A percentile compares a stretch with the other conserved stretches of the same genome.
Evolutionary conservation across 2,329 filamentous ascomycete genomes (phyloP).

Genomic region (Teratosphaeria gauchensis): DNA sequence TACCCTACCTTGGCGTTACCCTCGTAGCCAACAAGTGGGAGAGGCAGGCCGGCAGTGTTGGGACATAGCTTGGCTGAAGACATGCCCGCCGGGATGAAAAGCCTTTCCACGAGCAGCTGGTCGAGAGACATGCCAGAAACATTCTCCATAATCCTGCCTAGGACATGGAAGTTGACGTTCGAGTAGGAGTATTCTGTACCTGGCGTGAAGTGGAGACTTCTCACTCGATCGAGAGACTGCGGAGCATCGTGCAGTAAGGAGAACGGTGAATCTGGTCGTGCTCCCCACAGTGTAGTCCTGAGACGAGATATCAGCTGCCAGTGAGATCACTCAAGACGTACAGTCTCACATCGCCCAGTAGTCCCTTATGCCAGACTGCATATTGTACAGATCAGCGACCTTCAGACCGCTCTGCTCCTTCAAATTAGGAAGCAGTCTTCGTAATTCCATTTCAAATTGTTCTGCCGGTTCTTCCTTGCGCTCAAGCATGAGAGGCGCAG

Average conservation of each 20-base stretch:
- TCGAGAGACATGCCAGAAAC: conserved; percentile 28
- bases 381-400: conserved; percentile 31
- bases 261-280: conserved; percentile 31
- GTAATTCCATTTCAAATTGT: conserved; percentile 18
- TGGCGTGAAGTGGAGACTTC: conserved; percentile 33
- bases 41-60: conserved; percentile 29
- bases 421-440: conserved; percentile 24
- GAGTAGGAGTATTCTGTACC: conserved; percentile 36
- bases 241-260: conserved; percentile 26
- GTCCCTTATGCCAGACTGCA: conserved; percentile 37
- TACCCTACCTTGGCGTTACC: conserved; percentile 31
- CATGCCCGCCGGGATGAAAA: conserved; percentile 36
- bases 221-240: conserved; percentile 9
- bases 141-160: conserved; percentile 31
- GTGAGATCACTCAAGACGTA: neutral
- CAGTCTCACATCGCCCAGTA: conserved; percentile 32
- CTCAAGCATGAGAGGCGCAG: conserved; percentile 20
- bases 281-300: conserved; percentile 33
- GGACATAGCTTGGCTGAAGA: conserved; percentile 30
- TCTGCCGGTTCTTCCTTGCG: conserved; percentile 5
- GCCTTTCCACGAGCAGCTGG: conserved; percentile 28
- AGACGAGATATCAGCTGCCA: neutral
- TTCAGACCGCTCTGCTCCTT: conserved; percentile 20
- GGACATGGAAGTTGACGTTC: conserved; percentile 35
- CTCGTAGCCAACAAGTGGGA: conserved; percentile 36